Conservation (phyloP, 352 stramenopile species). For the Phytophthora lateralis region DNA sequence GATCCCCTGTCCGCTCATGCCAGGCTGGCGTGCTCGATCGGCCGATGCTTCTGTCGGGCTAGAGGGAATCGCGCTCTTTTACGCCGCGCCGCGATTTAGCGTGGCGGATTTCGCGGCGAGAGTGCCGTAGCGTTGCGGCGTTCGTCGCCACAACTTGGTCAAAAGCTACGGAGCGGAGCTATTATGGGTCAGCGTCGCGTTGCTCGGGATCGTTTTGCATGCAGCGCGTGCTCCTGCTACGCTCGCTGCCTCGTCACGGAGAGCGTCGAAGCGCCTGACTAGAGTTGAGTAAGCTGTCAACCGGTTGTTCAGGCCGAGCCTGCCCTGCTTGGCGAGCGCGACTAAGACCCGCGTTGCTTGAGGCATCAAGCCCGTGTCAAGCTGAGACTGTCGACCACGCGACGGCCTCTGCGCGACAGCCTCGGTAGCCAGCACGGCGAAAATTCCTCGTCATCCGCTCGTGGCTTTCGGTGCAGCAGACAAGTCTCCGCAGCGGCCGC, state of each 20-base stretch:
- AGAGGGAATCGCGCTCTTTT: slow-evolving; percentile 32
- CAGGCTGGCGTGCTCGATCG: slow-evolving; percentile 23
- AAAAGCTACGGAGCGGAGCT: slow-evolving; percentile 8
- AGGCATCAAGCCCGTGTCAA: slow-evolving; percentile 5
- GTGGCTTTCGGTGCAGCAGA: slow-evolving; percentile 37
- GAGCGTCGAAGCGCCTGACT: slow-evolving; percentile 4
- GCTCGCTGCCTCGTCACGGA: slow-evolving; percentile 27
- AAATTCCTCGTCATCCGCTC: slow-evolving; percentile 42
- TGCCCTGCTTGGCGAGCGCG: slow-evolving; percentile 11
- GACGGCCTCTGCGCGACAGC: slow-evolving; percentile 9
- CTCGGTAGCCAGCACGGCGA: slow-evolving; percentile 23
- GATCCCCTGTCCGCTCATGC: slow-evolving; percentile 27
- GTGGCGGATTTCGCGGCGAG: slow-evolving; percentile 27
- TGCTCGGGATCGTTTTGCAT: slow-evolving; percentile 5
- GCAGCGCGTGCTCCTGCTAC: slow-evolving; percentile 20
- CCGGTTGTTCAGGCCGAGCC: no score
- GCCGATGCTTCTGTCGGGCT: slow-evolving; percentile 10
- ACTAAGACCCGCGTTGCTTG: slow-evolving; percentile 24
- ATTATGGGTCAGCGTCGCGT: not conserved
- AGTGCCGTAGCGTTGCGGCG: slow-evolving; percentile 18
- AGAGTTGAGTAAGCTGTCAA: not conserved
- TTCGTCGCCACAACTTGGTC: slow-evolving; percentile 9
- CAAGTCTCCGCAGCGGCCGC: slow-evolving; percentile 13
- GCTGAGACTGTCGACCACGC: slow-evolving; percentile 19
- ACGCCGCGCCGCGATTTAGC: slow-evolving; percentile 13